Evolutionary conservation across 2,329 filamentous ascomycete species (phyloP), one percentile per base, ranked within the genome.

Genomic region (Zymoseptoria ardabiliae): DNA sequence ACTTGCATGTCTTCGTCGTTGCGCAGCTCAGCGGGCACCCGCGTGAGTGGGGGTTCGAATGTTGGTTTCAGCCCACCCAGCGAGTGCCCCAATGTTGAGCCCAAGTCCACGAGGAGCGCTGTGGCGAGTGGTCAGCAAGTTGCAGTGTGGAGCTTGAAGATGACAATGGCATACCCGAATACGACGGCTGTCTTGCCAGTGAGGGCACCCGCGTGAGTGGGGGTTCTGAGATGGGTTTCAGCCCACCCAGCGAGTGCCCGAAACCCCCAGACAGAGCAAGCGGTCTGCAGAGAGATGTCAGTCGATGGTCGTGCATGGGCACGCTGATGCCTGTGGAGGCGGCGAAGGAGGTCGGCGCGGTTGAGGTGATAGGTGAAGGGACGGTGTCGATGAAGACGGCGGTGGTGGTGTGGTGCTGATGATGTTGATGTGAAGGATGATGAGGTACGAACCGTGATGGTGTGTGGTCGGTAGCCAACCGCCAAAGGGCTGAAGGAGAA

Each of bases 61-160:
- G 17, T 17, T 45, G 13, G 13, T 45, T 45, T 45, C 85, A 60
- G 89, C 88, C 56, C 87, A 87, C 76, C 91, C 88, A 54, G 87
- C 85, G 65, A 89, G 86, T 58, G 87, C 89, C 62, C 87, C 88
- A 86, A 91, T 91, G 77, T 87, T 81, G 80, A 89, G 89, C 54
- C 89, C 89, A 6, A 92, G 80, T 70, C 89, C 88, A 68, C 88
- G 86, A 63, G 87, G 88, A 73, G 86, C 89, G 70, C 87, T 87
- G 61, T 61, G 52, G 53, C 20, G 58, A 45, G 35, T 57, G 66
- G 77, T 65, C 55, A 55, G 25, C 35, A 28, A 30, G 9, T 20
- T 78, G 63, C 77, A 65, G 53, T 13, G 17, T 53, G 45, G 35
- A 55, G 13, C n/a, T 21, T 11, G 50, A 13, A 30, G 28, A 21